These are phyloP conservation scores for Aspergillus pseudoterreus DNA, from an alignment of 2,329 filamentous ascomycete species.

Conservation along the genomic window DNA sequence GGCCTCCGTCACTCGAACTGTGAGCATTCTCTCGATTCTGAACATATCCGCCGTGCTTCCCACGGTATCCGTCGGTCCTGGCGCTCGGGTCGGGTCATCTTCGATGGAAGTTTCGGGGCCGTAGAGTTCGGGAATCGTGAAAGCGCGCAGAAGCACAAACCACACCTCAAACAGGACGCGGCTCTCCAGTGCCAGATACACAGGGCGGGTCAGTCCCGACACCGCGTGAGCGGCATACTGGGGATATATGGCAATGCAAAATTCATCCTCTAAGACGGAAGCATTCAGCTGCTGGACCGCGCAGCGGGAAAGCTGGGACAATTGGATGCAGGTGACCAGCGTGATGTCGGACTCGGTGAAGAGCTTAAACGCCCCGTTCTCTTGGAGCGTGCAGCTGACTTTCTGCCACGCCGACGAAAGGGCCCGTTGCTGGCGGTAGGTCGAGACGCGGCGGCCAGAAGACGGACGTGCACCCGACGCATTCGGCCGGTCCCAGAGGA, in stretches of 20 bases:
- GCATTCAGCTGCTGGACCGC: conserved; percentile 86
- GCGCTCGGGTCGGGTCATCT: conserved; percentile 42
- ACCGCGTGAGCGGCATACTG: conserved; percentile 77
- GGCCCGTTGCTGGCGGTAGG: conserved; percentile 54
- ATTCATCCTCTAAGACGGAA: conserved; percentile 87
- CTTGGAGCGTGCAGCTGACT: conserved; percentile 89
- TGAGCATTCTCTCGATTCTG: conserved; percentile 60
- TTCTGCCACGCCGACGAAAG: conserved; percentile 71
- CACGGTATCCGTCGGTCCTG: conserved; percentile 23
- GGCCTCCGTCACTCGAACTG: conserved; percentile 59
- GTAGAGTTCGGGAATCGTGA: conserved; percentile 88
- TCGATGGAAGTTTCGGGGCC: conserved; percentile 50
- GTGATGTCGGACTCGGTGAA: conserved; percentile 80
- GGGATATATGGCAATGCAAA: conserved; percentile 92
- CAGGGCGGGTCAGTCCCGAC: conserved; percentile 74
- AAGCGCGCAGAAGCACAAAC: conserved; percentile 87
- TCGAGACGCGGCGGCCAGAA: conserved; percentile 45
- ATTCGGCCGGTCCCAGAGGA: conserved; percentile 80
- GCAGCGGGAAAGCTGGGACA: conserved; percentile 83
- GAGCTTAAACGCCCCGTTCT: conserved; percentile 91
- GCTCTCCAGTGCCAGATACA: conserved; percentile 83
- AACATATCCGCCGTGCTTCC: conserved; percentile 57
- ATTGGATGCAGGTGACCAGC: conserved; percentile 75
- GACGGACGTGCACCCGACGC: conserved; percentile 35
- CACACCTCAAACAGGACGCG: conserved; percentile 94